Evolutionary conservation across 192 early-diverging fungal species (phyloP), one percentile per base, ranked within the genome.

Genomic region (Coemansia reversa): DNA sequence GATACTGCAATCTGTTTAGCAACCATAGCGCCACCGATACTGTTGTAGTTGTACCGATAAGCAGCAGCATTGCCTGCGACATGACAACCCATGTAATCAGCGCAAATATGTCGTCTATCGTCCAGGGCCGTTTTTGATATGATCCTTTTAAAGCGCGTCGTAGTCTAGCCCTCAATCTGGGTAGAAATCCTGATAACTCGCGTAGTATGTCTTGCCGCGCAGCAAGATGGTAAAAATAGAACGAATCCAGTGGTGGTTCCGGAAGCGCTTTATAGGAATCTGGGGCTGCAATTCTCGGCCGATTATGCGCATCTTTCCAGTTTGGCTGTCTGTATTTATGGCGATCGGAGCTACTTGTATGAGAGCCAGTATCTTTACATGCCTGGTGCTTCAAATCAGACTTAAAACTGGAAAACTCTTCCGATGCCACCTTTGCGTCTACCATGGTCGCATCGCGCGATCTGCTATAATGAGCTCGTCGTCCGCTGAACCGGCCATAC

Each of bases 41-140:
- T 59, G 90, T 93, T 8, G 92, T 93, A 0, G 96, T 98, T 0
- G 96, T 96, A 7, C 91, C 93, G 3, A 90, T 84, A 12, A 98
- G 66, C 25, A 96, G 63, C 77, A 94, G 89, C n/a, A 93, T 77
- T 5, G 89, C 86, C 54, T 95, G 88, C 14, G 92, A 93, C 51
- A 96, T 76, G 68, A 94, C 87, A 6, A 93, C 75, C 94, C 94
- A 98, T 4, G 91, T 89, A 48, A 90, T 86, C 71, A 96, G 68
- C 1, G 94, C 96, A 39, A 93, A 86, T 53, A 94, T 84, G 65
- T 98, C 94, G 70, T 98, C 93, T 11, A 92, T 60, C 4, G 89
- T 89, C 87, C 87, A 92, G 0, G 89, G 89, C 5, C 89, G 84
- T 66, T 87, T 87, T 55, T 86, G 84, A 27, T 86, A 80, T 76